Base-by-base conservation (phyloP, 2,329 filamentous ascomycete species). In the Colletotrichum paranaense region DNA sequence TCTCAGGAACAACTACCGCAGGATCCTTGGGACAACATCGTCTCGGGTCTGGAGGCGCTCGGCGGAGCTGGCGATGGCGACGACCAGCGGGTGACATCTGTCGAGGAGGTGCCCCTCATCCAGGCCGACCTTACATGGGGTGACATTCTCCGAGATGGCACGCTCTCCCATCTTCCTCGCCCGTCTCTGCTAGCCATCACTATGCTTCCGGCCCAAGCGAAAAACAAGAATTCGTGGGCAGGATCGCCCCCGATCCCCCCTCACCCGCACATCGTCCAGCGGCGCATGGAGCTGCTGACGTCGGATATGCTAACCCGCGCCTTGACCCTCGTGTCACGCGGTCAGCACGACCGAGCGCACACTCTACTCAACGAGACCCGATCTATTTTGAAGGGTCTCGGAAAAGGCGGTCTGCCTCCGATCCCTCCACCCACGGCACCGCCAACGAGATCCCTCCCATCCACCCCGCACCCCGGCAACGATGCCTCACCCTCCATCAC, bases 271-370 rank as follows among this genome's bases (percentile, higher is more conserved):
- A 95, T 99, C 73, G 96, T 99, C 7, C 97, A 99, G 84, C 91
- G 97, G 53, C 93, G 97, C 58, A 99, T 99, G 97, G 97, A 99
- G 83, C 88, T 99, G 35, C 89, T 99, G 66, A 98, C 97, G 2
- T 98, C 96, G 1, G 97, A 99, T 81, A 99, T 99, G 97, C 89
- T 99, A 75, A 97, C 95, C 8, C 90, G 97, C 72, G 95, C 97
- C 16, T 86, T 99, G 74, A 98, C 95, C 0, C 89, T 99, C 24
- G 95, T 98, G 24, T 94, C 94, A 73, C 91, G 95, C 49, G 95
- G 94, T 42, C 96, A 98, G 83, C 94, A 98, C 80, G 97, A 99
- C 79, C 93, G 95, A 46, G 97, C 95, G 0, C 94, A 97, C 77
- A 97, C 97, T 68, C 90, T 99, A 4, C 88, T 99, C 49, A 94